A percentile compares a stretch with the other conserved stretches of the same genome.
phyloP scores from a whole-genome alignment of 495 filamentous ascomycete species.

The Neurospora sublineolata region DNA sequence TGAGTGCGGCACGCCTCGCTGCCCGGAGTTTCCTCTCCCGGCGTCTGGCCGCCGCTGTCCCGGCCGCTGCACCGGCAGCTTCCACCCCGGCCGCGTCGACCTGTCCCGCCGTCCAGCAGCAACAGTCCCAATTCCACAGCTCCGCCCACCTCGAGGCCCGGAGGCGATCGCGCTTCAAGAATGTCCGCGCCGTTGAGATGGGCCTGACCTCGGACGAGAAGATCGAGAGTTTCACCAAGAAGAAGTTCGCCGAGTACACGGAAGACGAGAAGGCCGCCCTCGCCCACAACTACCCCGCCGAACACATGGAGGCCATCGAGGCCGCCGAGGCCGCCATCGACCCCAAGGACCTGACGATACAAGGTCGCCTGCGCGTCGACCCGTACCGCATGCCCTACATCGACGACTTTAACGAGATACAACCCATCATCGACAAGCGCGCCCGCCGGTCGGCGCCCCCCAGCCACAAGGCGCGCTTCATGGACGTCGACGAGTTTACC shows the following conservation, averaged over 20 bases:
- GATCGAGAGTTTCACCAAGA: constrained; percentile 30
- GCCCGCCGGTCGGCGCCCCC: constrained; percentile 21
- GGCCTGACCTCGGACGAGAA: constrained; percentile 27
- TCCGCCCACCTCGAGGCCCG: constrained; percentile 28
- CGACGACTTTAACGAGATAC: constrained; percentile 70
- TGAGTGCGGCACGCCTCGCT: constrained; percentile 25
- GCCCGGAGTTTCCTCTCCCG: constrained; percentile 24
- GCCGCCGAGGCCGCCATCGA: constrained; percentile 77
- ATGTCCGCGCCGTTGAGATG: constrained; percentile 32
- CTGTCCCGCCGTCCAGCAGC: constrained; percentile 10
- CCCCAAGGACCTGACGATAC: constrained; percentile 60
- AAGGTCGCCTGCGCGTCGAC: constrained; percentile 58
- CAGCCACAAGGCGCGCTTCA: constrained; percentile 49
- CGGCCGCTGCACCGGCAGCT: constrained; percentile 4
- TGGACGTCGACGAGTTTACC: constrained; percentile 52
- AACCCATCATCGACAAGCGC: constrained; percentile 60
- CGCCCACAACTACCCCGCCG: constrained; percentile 55
- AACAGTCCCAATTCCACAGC: constrained; percentile 28
- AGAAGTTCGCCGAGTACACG: constrained; percentile 53
- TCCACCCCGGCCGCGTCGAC: constrained; percentile 4
- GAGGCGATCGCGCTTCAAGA: constrained; percentile 32
- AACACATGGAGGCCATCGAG: constrained; percentile 75
- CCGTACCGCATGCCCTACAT: constrained; percentile 63
- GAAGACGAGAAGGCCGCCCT: constrained; percentile 54
- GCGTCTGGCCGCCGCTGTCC: constrained; percentile 12